phyloP scores from a whole-genome alignment of 1,284 basidiomycete species.

The Tilletia caries region DNA sequence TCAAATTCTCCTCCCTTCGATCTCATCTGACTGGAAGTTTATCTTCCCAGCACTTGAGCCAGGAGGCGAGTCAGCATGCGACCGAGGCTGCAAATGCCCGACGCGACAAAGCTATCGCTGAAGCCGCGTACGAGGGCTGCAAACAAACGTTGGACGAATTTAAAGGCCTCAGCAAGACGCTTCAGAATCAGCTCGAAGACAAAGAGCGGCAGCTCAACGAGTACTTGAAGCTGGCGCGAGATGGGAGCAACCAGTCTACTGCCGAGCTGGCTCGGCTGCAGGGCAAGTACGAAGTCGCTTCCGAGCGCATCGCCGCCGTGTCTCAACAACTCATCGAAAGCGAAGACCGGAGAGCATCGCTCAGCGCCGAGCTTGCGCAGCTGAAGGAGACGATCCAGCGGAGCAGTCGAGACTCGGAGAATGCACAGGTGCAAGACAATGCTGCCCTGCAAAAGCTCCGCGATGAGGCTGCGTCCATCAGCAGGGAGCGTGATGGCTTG shows the following conservation, averaged over 20 bases:
- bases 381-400: constrained; percentile 1
- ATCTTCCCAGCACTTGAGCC: constrained; percentile 15
- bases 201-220: constrained; percentile 12
- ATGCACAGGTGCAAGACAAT: neutral
- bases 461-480: neutral
- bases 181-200: neutral
- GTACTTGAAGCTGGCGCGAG: neutral
- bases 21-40: neutral
- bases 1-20: neutral
- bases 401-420: neutral
- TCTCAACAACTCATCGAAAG: constrained; percentile 11
- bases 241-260: neutral
- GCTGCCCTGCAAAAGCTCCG: neutral
- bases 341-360: neutral
- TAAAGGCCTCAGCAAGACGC: constrained; percentile 66
- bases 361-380: neutral
- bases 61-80: neutral
- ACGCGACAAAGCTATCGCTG: constrained; percentile 59
- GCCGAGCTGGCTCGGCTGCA: neutral
- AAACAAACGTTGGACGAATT: constrained; percentile 80
- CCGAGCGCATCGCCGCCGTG: neutral
- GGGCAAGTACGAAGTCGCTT: constrained; percentile 5
- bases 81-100: neutral
- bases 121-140: constrained; percentile 68
- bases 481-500: neutral